Base-by-base conservation (phyloP, 345 rosid species). In the Aegle marmelos region DNA sequence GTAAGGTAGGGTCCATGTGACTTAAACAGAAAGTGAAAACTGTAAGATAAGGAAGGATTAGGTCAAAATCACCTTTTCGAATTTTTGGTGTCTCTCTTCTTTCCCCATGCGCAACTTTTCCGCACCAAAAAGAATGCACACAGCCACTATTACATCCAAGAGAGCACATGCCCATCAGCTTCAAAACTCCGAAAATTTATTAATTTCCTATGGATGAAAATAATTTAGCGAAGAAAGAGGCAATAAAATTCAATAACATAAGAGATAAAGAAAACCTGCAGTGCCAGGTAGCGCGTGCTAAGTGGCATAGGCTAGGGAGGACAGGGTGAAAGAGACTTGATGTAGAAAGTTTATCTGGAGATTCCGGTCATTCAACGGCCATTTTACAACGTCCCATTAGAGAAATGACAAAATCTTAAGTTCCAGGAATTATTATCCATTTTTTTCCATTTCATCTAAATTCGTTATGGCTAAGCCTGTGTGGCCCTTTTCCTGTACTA, bases 61-160 rank as follows among this genome's bases (percentile, higher is more conserved):
- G 82, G 82, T 80, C 82, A 78, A 82, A 82, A 70, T 70, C 10
- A 60, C 66, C 78, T 74, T 79, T 45, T 79, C n/a, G 74, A 70
- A 74, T 30, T 50, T 58, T 62, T 22, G 13, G 54, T 36, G 76
- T 63, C 60, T 74, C 68, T 78, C 80, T 67, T 75, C 67, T 76
- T 79, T 78, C 74, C 76, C 77, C 82, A 67, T 70, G 84, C 83
- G 72, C 72, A 81, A 77, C 78, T 81, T 79, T 83, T 62, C 70
- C 11, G 69, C 81, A 39, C 83, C 25, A 36, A 79, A 80, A 81
- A 71, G 58, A 72, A 48, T 65, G 24, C 53, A 45, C 16, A 25
- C 27, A 9, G 14, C 11, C 21, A 71, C 14, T 79, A 79, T 75
- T 72, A 72, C 75, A 84, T 50, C 75, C 4, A 62, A 64, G 16